phyloP scores from a whole-genome alignment of 2,329 filamentous ascomycete species.

The Claviceps arundinis region DNA sequence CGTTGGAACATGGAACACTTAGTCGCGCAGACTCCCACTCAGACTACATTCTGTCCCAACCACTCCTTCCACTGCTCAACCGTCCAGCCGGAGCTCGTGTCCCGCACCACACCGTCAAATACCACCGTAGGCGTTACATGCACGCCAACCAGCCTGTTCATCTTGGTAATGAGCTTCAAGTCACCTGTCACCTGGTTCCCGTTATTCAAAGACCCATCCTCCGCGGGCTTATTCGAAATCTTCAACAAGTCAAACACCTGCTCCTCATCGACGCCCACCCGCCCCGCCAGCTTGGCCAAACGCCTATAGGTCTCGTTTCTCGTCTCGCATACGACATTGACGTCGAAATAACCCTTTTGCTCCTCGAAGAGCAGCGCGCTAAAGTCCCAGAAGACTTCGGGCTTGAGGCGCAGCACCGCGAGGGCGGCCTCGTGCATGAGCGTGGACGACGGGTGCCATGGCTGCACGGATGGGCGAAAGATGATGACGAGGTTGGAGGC shows the following conservation, averaged over 20 bases:
- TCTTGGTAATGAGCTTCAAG: conserved; percentile 72
- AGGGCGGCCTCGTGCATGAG: conserved; percentile 71
- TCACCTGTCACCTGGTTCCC: conserved; percentile 79
- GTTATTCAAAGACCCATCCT: conserved; percentile 56
- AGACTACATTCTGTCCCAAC: conserved; percentile 44
- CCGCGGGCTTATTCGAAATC: conserved; percentile 52
- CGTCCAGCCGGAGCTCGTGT: conserved; percentile 68
- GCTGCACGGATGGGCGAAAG: conserved; percentile 85
- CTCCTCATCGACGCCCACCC: conserved; percentile 56
- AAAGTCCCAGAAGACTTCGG: conserved; percentile 69
- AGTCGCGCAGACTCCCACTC: neutral
- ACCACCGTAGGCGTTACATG: conserved; percentile 88
- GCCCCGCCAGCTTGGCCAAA: conserved; percentile 58
- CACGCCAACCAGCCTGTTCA: conserved; percentile 62
- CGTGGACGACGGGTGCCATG: conserved; percentile 84
- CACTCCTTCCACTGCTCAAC: conserved; percentile 76
- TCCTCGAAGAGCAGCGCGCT: conserved; percentile 49
- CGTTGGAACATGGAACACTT: neutral
- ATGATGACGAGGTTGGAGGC: conserved; percentile 54
- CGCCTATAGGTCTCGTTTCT: conserved; percentile 74
- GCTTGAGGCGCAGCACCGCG: conserved; percentile 60
- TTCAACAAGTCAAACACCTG: conserved; percentile 55
- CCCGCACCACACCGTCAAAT: conserved; percentile 74
- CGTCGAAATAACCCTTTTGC: conserved; percentile 74
- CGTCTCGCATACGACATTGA: conserved; percentile 67